Evolutionary conservation across 331 rosid species (phyloP).

Genomic region (Saraca asoca): DNA sequence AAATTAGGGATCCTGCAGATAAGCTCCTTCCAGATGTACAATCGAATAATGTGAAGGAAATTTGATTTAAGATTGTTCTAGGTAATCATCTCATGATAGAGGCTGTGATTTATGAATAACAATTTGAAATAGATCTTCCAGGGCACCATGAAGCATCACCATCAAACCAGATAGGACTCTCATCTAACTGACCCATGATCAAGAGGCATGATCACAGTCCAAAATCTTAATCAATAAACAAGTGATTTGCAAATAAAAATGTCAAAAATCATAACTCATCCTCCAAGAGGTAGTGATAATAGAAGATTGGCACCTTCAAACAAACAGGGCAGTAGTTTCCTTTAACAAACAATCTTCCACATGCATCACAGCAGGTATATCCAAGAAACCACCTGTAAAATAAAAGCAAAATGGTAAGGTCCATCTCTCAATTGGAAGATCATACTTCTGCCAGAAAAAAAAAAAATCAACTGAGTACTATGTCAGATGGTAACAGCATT

Average conservation of each 20-base stretch:
- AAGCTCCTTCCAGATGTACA: constrained; percentile 10
- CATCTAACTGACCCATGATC: not conserved
- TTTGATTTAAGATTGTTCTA: constrained; percentile 20
- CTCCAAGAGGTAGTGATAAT: constrained; percentile 1
- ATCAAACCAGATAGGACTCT: not conserved
- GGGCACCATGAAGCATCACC: not conserved
- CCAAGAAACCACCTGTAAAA: constrained; percentile 92
- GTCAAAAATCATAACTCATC: not conserved
- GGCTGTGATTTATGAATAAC: not conserved
- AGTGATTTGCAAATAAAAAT: not conserved
- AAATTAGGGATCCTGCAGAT: constrained; percentile 23
- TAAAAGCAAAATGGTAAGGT: constrained; percentile 33
- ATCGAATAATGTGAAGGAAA: not conserved
- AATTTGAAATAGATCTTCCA: not conserved
- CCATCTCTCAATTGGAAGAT: constrained; percentile 12
- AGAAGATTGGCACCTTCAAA: constrained; percentile 41
- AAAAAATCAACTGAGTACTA: not conserved
- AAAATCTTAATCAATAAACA: not conserved
- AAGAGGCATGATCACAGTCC: not conserved
- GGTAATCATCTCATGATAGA: not conserved
- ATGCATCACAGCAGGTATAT: constrained; percentile 97
- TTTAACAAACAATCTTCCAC: constrained; percentile 96
- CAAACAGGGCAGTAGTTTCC: constrained; percentile 73
- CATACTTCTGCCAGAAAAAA: constrained; percentile 4
- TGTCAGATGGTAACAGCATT: not conserved